phyloP scores from a whole-genome alignment of 1,139 yeast species.

The Suhomyces wounanorum region DNA sequence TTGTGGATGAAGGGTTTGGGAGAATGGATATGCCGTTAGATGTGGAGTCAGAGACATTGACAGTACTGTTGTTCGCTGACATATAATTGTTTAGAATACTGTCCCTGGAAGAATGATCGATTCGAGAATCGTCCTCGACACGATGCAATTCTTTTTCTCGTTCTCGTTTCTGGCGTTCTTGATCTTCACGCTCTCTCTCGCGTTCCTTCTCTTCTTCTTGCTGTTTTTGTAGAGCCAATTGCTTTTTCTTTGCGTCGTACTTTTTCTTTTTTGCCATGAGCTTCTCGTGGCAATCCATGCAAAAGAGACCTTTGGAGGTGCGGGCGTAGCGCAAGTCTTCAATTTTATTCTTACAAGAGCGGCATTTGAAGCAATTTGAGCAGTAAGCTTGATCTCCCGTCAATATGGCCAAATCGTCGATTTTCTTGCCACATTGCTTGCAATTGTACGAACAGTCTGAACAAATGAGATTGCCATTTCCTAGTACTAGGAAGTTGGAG shows the following conservation, averaged over 20 bases:
- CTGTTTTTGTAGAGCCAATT: conserved; percentile 26
- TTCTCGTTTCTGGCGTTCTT: conserved; percentile 5
- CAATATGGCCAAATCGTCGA: conserved; percentile 92
- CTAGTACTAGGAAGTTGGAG: conserved; percentile 85
- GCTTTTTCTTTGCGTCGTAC: conserved; percentile 50
- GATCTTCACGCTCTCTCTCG: conserved; percentile 8
- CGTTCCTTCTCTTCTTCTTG: conserved; percentile 20
- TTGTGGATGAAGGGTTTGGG: conserved; percentile 19
- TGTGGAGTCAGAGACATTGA: conserved; percentile 7
- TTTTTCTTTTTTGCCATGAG: conserved; percentile 67
- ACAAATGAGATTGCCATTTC: conserved; percentile 90
- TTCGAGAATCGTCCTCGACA: conserved; percentile 6
- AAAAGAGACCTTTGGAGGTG: conserved; percentile 90
- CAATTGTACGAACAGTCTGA: conserved; percentile 90
- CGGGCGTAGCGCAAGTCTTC: conserved; percentile 91
- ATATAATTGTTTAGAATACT: conserved; percentile 17
- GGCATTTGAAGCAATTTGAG: conserved; percentile 85
- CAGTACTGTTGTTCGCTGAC: conserved; percentile 13
- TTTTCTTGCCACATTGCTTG: conserved; percentile 82
- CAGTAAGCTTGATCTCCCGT: conserved; percentile 97
- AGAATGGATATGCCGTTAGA: conserved; percentile 13
- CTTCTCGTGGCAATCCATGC: conserved; percentile 91
- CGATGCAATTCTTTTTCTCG: background rate
- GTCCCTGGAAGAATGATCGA: conserved; percentile 14
- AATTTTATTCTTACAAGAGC: conserved; percentile 84